Base-by-base conservation (phyloP, 1,284 basidiomycete genomes). In the Apiotrichum gamsii region DNA sequence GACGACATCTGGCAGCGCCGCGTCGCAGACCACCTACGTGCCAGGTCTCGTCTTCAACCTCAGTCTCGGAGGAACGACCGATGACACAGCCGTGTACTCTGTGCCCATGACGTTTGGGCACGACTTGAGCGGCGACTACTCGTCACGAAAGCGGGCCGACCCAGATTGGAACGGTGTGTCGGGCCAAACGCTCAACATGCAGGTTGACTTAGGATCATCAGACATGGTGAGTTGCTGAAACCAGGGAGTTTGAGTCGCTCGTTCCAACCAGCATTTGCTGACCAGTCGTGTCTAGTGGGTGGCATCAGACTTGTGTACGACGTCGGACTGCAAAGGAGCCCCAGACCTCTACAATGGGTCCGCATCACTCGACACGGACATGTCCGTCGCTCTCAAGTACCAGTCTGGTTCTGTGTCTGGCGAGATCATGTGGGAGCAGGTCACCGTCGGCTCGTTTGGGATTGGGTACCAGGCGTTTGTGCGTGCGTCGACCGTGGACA, bases 361-460 rank as follows among this genome's bases (percentile, higher is more conserved):
- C 2, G 39, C 52, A 10, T 67, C 70, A 0, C 51, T 71, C 8
- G 56, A 64, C 29, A 58, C 70, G 6, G 67, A 60, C 8, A 44
- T 52, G 3, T 30, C 47, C 13, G 49, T 60, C 14, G 54, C 58
- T 16, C 38, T 72, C 16, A 52, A 47, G 0, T 73, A 65, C 40
- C 63, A 67, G 30, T 45, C 56, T 9, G 71, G 71, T 0, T 41
- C 57, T 6, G 61, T 64, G 5, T 41, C 50, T 5, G 71, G 71
- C n/a, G 57, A 61, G n/a, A 61, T 72, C 18, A 65, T 61, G 35
- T 73, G 71, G 71, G 71, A 73, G 47, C 64, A 71, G 37, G 51
- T 73, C 1, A 43, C 37, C 1, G 19, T 69, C 2, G 67, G 62
- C 6, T 56, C 54, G 3, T 72, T 73, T 45, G 57, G 62, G 3